A percentile compares a stretch with the other conserved stretches of the same genome.
Evolutionary conservation across 176 grass and related monocot species (phyloP).

Genomic region (Coix lacrymajobi): DNA sequence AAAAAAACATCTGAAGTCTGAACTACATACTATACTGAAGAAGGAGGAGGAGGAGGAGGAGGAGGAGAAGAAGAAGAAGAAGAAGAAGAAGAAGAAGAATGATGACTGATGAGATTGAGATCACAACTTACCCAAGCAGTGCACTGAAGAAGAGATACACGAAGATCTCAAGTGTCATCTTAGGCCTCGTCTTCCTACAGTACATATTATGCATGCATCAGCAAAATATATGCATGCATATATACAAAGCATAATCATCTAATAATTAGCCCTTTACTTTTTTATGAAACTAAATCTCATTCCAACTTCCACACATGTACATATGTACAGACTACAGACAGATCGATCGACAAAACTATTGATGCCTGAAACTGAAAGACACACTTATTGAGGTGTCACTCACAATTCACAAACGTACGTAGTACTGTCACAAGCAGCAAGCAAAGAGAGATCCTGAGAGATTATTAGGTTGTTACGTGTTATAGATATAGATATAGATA

Average conservation of each 20-base stretch:
- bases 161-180: conserved; percentile 59
- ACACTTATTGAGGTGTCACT: background rate
- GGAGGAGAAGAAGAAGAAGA: too few relatives aligned
- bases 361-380: background rate
- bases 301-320: background rate
- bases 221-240: background rate
- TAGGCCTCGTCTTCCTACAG: conserved; percentile 78
- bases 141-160: conserved; percentile 76
- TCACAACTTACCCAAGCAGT: conserved; percentile 50
- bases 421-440: too few relatives aligned
- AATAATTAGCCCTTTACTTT: background rate
- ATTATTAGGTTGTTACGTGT: background rate
- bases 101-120: too few relatives aligned
- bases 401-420: too few relatives aligned
- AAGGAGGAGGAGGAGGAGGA: too few relatives aligned
- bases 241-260: too few relatives aligned
- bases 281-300: background rate
- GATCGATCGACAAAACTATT: background rate
- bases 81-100: background rate
- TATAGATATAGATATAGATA: too few relatives aligned
- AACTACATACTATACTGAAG: background rate
- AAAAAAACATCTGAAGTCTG: background rate
- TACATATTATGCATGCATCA: background rate
- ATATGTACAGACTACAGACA: background rate
- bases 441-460: too few relatives aligned